phyloP scores from a whole-genome alignment of 1,284 basidiomycete genomes.

The Paramarasmius palmivorus region DNA sequence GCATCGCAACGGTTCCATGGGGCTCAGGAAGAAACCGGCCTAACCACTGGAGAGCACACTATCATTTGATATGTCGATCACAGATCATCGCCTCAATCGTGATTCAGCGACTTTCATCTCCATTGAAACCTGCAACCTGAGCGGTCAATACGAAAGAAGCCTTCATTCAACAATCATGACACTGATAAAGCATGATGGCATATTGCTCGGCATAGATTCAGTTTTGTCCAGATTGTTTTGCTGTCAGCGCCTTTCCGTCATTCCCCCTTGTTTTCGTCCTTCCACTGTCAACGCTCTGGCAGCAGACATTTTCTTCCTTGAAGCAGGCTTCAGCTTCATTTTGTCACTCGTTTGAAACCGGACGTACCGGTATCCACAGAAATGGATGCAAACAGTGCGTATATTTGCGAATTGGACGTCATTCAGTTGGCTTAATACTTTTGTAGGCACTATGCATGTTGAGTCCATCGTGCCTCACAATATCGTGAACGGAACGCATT shows the following conservation, averaged over 20 bases:
- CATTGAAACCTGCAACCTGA: too few species aligned
- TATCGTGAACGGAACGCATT: slow-evolving; percentile 41
- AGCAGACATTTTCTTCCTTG: slow-evolving; percentile 5
- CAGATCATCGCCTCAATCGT: too few species aligned
- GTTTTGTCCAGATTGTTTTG: neutral
- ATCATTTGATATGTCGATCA: too few species aligned
- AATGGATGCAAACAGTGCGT: slow-evolving; percentile 3
- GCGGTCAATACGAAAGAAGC: too few species aligned
- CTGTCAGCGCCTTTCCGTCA: neutral
- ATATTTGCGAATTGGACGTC: too few species aligned
- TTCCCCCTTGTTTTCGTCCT: slow-evolving; percentile 4
- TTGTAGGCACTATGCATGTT: neutral
- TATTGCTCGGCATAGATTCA: too few species aligned
- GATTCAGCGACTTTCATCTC: too few species aligned
- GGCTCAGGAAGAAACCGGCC: too few species aligned
- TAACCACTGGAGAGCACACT: too few species aligned
- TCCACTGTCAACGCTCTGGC: slow-evolving; percentile 8
- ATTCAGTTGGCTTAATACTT: neutral
- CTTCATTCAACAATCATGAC: too few species aligned
- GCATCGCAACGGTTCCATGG: too few species aligned
- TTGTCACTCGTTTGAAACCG: slow-evolving; percentile 8
- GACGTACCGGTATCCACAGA: neutral
- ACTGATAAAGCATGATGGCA: too few species aligned
- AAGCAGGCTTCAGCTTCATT: slow-evolving; percentile 12
- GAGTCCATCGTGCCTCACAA: slow-evolving; percentile 25